Conservation (phyloP, 495 filamentous ascomycete genomes). For the Astrocystis sublimbata region DNA sequence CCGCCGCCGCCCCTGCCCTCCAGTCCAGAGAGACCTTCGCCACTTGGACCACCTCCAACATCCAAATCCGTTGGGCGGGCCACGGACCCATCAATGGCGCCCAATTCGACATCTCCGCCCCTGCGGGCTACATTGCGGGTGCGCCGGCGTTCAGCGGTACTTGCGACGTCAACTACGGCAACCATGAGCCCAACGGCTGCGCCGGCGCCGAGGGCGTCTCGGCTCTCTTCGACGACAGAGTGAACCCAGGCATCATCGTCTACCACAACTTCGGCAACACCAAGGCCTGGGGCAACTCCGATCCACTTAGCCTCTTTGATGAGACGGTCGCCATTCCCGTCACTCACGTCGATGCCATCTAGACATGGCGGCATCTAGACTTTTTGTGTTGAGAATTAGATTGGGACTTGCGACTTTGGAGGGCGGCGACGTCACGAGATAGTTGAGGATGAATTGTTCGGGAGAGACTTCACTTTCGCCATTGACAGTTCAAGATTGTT, state of each 20-base stretch:
- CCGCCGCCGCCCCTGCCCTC: not conserved
- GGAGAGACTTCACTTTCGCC: too few relatives aligned
- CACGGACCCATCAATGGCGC: too few relatives aligned
- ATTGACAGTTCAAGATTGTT: too few relatives aligned
- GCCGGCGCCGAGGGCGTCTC: too few relatives aligned
- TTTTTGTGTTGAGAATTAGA: not conserved
- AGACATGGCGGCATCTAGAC: not conserved
- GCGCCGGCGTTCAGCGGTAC: not conserved
- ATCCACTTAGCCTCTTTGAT: not conserved
- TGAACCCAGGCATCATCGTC: not conserved
- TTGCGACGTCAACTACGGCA: not conserved
- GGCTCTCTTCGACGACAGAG: too few relatives aligned
- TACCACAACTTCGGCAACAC: not conserved
- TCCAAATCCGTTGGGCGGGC: too few relatives aligned
- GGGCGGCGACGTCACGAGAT: too few relatives aligned
- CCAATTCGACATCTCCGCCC: not conserved
- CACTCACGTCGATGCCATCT: not conserved
- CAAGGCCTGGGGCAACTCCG: not conserved
- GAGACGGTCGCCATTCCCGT: not conserved
- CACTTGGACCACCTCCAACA: not conserved
- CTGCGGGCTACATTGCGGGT: not conserved
- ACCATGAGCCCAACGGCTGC: too few relatives aligned
- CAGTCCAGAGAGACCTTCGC: not conserved
- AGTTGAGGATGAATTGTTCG: too few relatives aligned
- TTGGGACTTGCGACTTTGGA: too few relatives aligned